A percentile compares a stretch with the other conserved stretches of the same genome.
phyloP scores from a whole-genome alignment of 768 basidiomycete species.

The Mrakia gelida region DNA sequence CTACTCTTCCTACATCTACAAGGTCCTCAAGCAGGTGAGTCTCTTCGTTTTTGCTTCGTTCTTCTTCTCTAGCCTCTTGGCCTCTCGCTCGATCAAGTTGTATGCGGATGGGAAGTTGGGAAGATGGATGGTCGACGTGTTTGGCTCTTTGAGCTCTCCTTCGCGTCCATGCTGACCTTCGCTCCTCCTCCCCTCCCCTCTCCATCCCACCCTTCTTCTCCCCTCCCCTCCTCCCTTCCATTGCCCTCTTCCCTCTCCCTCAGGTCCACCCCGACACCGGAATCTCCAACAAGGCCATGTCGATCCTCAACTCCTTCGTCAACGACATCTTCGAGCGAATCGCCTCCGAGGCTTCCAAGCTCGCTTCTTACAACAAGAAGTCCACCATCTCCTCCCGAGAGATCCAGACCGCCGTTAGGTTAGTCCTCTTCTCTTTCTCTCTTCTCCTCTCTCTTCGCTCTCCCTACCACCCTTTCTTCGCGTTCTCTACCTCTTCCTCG shows the following conservation, averaged over 20 bases:
- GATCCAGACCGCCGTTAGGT: constrained; percentile 93
- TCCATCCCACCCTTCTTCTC: too few relatives aligned
- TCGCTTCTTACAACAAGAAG: constrained; percentile 96
- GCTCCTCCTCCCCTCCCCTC: constrained; percentile 43
- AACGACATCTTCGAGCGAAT: constrained; percentile 93
- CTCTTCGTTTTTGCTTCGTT: too few relatives aligned
- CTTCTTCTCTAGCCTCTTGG: too few relatives aligned
- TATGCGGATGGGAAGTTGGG: too few relatives aligned
- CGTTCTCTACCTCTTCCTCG: neutral
- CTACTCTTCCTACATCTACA: constrained; percentile 29
- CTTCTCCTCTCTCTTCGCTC: neutral
- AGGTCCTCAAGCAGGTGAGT: constrained; percentile 27
- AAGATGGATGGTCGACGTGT: neutral
- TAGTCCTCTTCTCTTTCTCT: constrained; percentile 92
- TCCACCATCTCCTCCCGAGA: constrained; percentile 98
- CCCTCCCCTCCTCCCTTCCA: constrained; percentile 40
- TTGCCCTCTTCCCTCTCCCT: neutral
- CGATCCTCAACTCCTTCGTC: constrained; percentile 85
- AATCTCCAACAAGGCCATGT: constrained; percentile 97
- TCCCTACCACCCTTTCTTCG: too few relatives aligned
- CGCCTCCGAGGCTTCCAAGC: constrained; percentile 62
- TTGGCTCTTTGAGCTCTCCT: neutral
- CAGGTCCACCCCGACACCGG: constrained; percentile 98
- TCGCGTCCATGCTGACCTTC: constrained; percentile 44
- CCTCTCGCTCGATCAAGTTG: too few relatives aligned